Evolutionary conservation across 2,329 filamentous ascomycete genomes (phyloP), one percentile per base, ranked within the genome.

Genomic region (Penicillium sp.): DNA sequence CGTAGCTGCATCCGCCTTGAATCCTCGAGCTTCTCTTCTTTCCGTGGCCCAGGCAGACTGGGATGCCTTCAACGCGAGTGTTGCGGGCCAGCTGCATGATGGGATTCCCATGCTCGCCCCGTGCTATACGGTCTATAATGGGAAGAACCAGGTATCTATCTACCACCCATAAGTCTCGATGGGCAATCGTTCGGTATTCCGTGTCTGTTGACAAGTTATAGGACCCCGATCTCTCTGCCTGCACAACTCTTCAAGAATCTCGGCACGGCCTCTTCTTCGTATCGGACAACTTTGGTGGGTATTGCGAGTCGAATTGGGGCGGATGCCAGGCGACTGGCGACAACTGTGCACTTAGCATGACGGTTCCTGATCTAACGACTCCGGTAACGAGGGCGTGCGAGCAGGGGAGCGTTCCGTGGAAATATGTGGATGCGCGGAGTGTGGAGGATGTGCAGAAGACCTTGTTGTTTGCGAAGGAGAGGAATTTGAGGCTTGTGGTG

Each of bases 361-460:
- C 26, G 4, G 44, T 59, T 15, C 48, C 60, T 3, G 60, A 61
- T 50, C 21, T 26, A 31, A 41, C n/a, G 8, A 62, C 60, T 6
- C 55, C 55, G 3, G 17, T 31, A 31, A 23, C 49, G 15, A 35
- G 45, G 23, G n/a, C 30, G 7, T 63, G 61, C n/a, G n/a, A 8
- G 21, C 61, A 63, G 56, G 61, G 61, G 15, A 63, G 61, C 38
- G 56, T 63, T 11, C 41, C 61, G 5, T 21, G 7, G 21, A 52
- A 52, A 23, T 63, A 63, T 46, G 48, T 63, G 7, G 61, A 63
- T 53, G 57, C 53, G n/a, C 51, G 29, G 17, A 53, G 31, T 26
- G 61, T 63, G 41, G 47, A 54, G n/a, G 61, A 63, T 44, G 45
- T 63, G 7, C 52, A 60, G 31, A 57, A 49, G 29, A 52, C 51